A percentile compares a stretch with the other conserved stretches of the same genome.
Evolutionary conservation across 2,329 filamentous ascomycete species (phyloP).

Genomic region (Rasamsonia emersonii): DNA sequence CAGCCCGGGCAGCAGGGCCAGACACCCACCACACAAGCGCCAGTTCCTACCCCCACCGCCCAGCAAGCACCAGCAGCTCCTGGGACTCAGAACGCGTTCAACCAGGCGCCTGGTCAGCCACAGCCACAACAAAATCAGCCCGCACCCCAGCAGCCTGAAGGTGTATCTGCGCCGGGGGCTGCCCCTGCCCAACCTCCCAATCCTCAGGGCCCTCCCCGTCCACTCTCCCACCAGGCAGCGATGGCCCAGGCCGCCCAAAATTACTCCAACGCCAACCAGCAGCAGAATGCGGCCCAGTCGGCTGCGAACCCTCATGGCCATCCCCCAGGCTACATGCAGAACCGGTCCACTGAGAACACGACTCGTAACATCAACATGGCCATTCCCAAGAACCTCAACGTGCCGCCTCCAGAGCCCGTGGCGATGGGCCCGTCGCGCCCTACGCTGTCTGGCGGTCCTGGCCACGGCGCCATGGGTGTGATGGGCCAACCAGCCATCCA

Average conservation of each 20-base stretch:
- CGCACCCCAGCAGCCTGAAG: conserved; percentile 23
- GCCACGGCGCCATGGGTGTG: conserved; percentile 67
- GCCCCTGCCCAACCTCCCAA: conserved; percentile 20
- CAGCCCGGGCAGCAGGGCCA: conserved; percentile 19
- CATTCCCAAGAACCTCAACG: conserved; percentile 72
- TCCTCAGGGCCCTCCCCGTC: conserved; percentile 30
- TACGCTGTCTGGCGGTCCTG: conserved; percentile 70
- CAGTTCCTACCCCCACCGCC: conserved; percentile 17
- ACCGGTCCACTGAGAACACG: conserved; percentile 30
- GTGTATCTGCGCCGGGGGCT: conserved; percentile 23
- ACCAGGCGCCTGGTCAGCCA: conserved; percentile 12
- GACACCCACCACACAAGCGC: conserved; percentile 20
- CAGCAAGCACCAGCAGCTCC: conserved; percentile 8
- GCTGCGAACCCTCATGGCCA: conserved; percentile 30
- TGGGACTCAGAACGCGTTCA: conserved; percentile 8
- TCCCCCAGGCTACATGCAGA: conserved; percentile 33
- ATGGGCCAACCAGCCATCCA: conserved; percentile 80
- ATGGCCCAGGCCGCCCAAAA: conserved; percentile 37
- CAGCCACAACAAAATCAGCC: conserved; percentile 19
- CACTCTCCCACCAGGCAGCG: conserved; percentile 38
- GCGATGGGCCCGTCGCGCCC: conserved; percentile 64
- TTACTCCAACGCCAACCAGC: conserved; percentile 28
- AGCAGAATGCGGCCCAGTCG: conserved; percentile 21
- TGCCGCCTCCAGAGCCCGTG: conserved; percentile 65
- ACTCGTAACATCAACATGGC: conserved; percentile 58